Base-by-base conservation (phyloP, 208 protist genomes). In the Leptomonas seymouri region DNA sequence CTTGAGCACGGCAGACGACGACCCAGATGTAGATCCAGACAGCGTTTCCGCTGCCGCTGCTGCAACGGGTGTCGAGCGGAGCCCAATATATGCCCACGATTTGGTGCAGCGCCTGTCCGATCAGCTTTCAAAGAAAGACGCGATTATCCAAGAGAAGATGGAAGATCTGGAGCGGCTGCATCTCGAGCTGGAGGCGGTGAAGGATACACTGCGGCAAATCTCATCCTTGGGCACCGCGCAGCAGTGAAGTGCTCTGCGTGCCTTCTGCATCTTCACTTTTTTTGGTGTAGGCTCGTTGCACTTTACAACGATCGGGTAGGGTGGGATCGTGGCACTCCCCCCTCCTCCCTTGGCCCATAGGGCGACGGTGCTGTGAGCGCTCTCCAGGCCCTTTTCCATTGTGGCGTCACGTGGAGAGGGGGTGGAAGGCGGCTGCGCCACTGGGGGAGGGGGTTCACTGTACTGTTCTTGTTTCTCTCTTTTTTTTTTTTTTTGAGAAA, bases 131-230 rank as follows among this genome's bases (percentile, higher is more conserved):
- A 49, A 66, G 34, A 76, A 84, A 51, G 74, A 81, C 46, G 46
- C 66, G 2, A 50, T 80, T 3, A 83, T 83, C 28, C 36, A 59
- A 20, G 55, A 55, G 9, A 71, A 79, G 39, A 59, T 56, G 20
- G 44, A 70, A 11, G 31, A 73, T 16, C 63, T 90, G 72, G 68
- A 67, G 1, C 65, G 55, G 21, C 71, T 90, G 39, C 60, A 83
- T 20, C 49, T 71, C 25, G 70, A 84, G 62, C 27, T 90, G 50
- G 70, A 79, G 50, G 75, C 72, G 50, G 75, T 81, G 30, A 81
- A 72, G 69, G 57, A 76, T 46, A 75, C 67, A 20, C 57, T 85
- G 20, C 67, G 61, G 44, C 59, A 71, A 28, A 77, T 86, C 27
- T 54, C 62, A 7, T 70, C 71, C 1, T 48, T 71, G 11, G 71